Evolutionary conservation across 345 rosid species (phyloP).

Genomic region (Syzygium aromaticum): DNA sequence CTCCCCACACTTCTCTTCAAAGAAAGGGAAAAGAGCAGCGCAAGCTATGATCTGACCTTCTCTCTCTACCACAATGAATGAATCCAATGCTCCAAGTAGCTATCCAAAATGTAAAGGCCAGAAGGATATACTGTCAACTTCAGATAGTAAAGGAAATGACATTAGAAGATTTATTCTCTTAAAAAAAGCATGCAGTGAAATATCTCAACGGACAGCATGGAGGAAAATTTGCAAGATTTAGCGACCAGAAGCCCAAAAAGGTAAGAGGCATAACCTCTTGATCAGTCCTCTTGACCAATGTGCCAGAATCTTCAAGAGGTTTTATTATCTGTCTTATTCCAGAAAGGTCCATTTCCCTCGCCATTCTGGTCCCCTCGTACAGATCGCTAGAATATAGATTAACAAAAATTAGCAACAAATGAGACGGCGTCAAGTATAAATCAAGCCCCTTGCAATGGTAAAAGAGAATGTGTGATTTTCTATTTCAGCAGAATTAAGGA

Average conservation of each 20-base stretch:
- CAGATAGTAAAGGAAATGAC: not conserved
- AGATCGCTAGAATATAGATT: slow-evolving; percentile 45
- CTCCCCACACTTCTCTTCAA: slow-evolving; percentile 79
- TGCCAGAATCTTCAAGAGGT: slow-evolving; percentile 72
- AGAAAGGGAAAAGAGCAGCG: slow-evolving; percentile 86
- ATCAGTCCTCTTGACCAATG: slow-evolving; percentile 56
- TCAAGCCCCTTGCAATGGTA: not conserved
- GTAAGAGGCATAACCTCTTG: slow-evolving; percentile 48
- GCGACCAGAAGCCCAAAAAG: not conserved
- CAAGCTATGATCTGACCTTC: slow-evolving; percentile 93
- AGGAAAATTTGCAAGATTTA: not conserved
- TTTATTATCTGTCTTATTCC: slow-evolving; percentile 68
- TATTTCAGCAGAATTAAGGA: not conserved
- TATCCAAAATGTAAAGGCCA: slow-evolving; percentile 12
- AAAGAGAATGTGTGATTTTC: not conserved
- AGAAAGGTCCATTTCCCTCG: slow-evolving; percentile 51
- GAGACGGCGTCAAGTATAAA: not conserved
- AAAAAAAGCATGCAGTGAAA: not conserved
- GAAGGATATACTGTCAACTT: not conserved
- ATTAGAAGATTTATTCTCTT: not conserved
- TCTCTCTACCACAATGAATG: slow-evolving; percentile 71
- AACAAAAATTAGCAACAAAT: not conserved
- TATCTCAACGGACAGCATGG: not conserved
- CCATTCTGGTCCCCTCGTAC: slow-evolving; percentile 86
- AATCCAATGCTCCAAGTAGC: slow-evolving; percentile 59